phyloP scores from a whole-genome alignment of 352 stramenopile genomes.

The Ochromonadaceae sp. region DNA sequence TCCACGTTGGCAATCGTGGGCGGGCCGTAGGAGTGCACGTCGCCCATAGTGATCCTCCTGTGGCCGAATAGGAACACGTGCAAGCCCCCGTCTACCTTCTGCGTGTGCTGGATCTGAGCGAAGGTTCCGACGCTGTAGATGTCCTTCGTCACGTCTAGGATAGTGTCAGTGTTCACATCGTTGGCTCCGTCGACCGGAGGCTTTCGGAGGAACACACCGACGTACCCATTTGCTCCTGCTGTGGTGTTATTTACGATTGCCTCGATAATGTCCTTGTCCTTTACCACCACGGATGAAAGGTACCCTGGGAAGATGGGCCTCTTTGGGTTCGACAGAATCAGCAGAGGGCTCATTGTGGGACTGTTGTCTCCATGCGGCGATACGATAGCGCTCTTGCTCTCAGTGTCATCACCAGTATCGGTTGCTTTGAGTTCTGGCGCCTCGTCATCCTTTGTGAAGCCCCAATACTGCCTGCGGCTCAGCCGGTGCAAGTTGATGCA shows the following conservation, averaged over 20 bases:
- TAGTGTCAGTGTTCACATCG: constrained; percentile 63
- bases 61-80: constrained; percentile 45
- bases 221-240: constrained; percentile 64
- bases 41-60: constrained; percentile 44
- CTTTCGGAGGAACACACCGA: constrained; percentile 84
- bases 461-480: too few species aligned
- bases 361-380: not conserved
- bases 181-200: constrained; percentile 34
- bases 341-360: not conserved
- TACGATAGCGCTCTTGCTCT: too few species aligned
- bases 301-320: not conserved
- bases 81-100: constrained; percentile 23
- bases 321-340: not conserved
- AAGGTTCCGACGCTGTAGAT: constrained; percentile 88
- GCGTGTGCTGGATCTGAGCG: constrained; percentile 57
- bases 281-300: constrained; percentile 37
- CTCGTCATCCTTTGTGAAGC: too few species aligned
- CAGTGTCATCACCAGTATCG: too few species aligned
- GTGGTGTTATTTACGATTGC: constrained; percentile 65
- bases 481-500: too few species aligned
- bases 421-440: too few species aligned
- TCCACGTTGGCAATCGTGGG: constrained; percentile 68
- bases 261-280: constrained; percentile 42
- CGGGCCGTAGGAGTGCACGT: constrained; percentile 44
- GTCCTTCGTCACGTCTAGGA: constrained; percentile 71